Base-by-base conservation (phyloP, 1,284 basidiomycete genomes). In the Heterobasidion parviporum region DNA sequence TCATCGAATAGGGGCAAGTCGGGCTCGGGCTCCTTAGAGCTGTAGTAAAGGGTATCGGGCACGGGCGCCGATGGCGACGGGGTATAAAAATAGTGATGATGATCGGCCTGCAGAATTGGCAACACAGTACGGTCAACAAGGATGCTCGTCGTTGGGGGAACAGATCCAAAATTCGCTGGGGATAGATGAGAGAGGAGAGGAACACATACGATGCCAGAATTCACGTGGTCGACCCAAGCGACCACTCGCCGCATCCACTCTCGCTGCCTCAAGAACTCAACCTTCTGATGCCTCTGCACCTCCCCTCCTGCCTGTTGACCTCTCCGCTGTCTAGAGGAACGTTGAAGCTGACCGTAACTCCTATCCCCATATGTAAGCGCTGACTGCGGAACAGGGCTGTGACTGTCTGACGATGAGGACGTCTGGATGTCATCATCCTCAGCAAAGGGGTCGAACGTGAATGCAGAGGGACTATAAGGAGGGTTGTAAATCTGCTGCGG, bases 201-300 rank as follows among this genome's bases (percentile, higher is more conserved):
- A 20, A 15, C n/a, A 61, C 60, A 52, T 48, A 61, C 60, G 36
- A 54, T 45, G 8, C 54, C 56, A 49, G 60, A 55, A 34, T 56
- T 55, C 14, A 62, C 50, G 15, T 54, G 54, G 41, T 67, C 62
- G 50, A 66, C 62, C 67, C 68, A 65, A 44, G 65, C 65, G 16
- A 63, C 60, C 55, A 68, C 67, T 20, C 69, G 56, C 53, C 66
- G 65, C 47, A 68, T 67, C 64, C 66, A 68, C 59, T 69, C 68
- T 50, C 67, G 63, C 50, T 62, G 64, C 46, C 68, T 68, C 33
- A 70, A 59, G 56, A 72, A 70, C 59, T 68, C 68, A 54, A 66
- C 59, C 49, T 66, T 64, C 44, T 64, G 65, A 50, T 65, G 63
- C 49, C 67, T 63, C 56, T 69, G 67, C 52, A 61, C 62, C 20